Base-by-base conservation (phyloP, 345 rosid species). In the Eucalyptus shirleyi region DNA sequence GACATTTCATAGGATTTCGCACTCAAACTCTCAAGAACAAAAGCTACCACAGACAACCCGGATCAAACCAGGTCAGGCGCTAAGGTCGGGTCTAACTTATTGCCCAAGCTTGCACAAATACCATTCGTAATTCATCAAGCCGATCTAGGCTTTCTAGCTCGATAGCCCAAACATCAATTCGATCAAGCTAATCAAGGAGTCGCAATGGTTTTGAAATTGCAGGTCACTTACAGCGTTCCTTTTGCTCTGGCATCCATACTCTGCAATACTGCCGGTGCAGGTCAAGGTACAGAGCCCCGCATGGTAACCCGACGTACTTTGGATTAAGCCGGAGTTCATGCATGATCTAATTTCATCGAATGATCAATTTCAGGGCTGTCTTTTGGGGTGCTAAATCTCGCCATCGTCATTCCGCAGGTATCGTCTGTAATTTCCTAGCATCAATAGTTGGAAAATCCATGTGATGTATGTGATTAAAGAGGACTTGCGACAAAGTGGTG, bases 341-440 rank as follows among this genome's bases (percentile, higher is more conserved):
- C 85, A 40, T 77, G 47, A 26, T 77, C 44, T 77, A 24, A 37
- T 72, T 37, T 10, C 47, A 40, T 40, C 8, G 13, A 23, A 40
- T 40, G 85, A 40, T 21, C 85, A 34, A 47, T 69, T 88, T 18
- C 26, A 92, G 93, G 93, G 42, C 92, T 92, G 45, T 91, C 93
- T 28, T 86, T 92, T 50, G 93, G 93, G 32, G 92, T 92, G 80
- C 90, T 92, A 21, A 92, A 92, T 87, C 86, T 92, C 83, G 91
- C 93, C 49, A 92, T 92, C 32, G 93, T 92, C 6, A 11, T 92
- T 40, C 93, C 93, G 17, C 93, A 92, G 93, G 90, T 92, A n/a
- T 34, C 10, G 5, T 62, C 11, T 60, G 23, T 23, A 37, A 17
- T 87, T 23, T 87, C 47, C n/a, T 12, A 34, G 15, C 21, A 18